These are phyloP conservation scores for Favolaschia claudopus DNA, from an alignment of 768 basidiomycete species.

Conservation along the genomic window DNA sequence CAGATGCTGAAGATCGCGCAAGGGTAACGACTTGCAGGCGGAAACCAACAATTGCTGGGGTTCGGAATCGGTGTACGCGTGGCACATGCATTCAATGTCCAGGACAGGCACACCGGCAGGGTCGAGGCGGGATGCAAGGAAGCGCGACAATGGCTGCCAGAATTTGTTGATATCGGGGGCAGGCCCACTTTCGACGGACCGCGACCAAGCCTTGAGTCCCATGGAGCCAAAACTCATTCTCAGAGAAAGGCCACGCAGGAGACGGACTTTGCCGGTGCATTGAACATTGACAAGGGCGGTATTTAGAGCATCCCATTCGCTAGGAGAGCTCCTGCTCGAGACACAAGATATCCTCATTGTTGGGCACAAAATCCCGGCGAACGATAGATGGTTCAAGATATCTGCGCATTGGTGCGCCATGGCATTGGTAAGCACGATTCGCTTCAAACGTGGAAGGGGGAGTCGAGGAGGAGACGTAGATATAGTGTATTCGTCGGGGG, in stretches of 20 bases:
- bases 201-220: conserved; percentile 13
- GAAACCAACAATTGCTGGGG: conserved; percentile 22
- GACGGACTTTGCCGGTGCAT: neutral
- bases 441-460: conserved; percentile 30
- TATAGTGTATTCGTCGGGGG: conserved; percentile 18
- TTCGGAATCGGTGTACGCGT: conserved; percentile 10
- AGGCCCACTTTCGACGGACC: neutral
- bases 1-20: conserved; percentile 34
- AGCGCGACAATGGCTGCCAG: too few relatives aligned
- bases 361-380: too few relatives aligned
- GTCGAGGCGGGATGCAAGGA: too few relatives aligned
- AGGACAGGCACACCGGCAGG: conserved; percentile 17
- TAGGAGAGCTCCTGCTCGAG: neutral
- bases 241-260: neutral
- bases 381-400: conserved; percentile 30
- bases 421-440: conserved; percentile 27
- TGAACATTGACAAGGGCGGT: conserved; percentile 2
- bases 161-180: too few relatives aligned
- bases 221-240: conserved; percentile 6
- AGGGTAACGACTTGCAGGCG: conserved; percentile 32
- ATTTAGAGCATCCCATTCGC: conserved; percentile 1
- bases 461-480: conserved; percentile 19
- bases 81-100: conserved; percentile 37
- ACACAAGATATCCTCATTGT: conserved; percentile 9
- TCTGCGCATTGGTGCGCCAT: conserved; percentile 33